Percentiles rank a stretch among this genome's conserved stretches.
Conservation (phyloP, 2,329 filamentous ascomycete genomes). For the Aspergillaceae sp. region DNA sequence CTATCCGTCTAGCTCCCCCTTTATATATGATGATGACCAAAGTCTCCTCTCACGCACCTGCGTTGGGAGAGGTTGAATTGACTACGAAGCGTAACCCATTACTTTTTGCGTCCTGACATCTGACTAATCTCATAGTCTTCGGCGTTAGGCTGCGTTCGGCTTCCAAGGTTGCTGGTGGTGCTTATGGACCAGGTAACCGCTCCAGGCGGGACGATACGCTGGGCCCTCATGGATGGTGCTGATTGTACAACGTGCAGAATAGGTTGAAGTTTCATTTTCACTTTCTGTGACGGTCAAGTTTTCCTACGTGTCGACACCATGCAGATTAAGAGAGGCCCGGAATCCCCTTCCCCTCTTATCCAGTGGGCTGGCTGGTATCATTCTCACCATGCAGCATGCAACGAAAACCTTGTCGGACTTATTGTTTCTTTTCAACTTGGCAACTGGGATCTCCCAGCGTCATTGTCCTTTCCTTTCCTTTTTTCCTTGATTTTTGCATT, state of each 20-base stretch:
- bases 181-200: constrained; percentile 41
- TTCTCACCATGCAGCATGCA: constrained; percentile 18
- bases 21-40: too few species aligned
- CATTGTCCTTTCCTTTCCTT: constrained; percentile 5
- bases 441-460: constrained; percentile 18
- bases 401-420: constrained; percentile 24
- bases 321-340: constrained; percentile 21
- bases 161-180: constrained; percentile 58
- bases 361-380: constrained; percentile 12
- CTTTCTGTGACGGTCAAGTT: neutral
- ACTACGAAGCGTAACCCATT: too few species aligned
- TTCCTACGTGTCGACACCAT: constrained; percentile 17
- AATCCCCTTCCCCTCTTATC: constrained; percentile 12
- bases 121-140: constrained; percentile 75
- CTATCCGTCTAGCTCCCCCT: constrained; percentile 51
- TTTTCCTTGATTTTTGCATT: constrained; percentile 25
- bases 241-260: constrained; percentile 23
- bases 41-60: too few species aligned
- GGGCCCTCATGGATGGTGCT: constrained; percentile 37
- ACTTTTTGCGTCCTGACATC: constrained; percentile 53
- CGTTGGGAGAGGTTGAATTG: too few species aligned
- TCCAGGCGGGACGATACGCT: constrained; percentile 48
- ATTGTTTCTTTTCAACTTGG: constrained; percentile 7
- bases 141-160: constrained; percentile 79
- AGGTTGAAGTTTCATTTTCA: constrained; percentile 19